Evolutionary conservation across 78 protist genomes (phyloP).

Genomic region (Dictyostelium discoideum): DNA sequence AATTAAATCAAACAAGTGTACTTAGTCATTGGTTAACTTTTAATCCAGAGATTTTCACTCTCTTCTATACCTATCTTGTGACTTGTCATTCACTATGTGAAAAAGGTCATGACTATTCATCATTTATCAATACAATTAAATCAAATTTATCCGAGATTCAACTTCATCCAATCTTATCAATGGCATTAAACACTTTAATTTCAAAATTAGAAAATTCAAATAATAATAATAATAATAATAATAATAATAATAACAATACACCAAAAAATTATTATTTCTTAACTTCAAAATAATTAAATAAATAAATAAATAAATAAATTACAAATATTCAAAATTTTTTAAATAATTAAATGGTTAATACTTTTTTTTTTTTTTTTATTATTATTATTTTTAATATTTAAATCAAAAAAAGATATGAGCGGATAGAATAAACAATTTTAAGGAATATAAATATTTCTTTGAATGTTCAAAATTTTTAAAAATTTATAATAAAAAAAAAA

Average conservation of each 20-base stretch:
- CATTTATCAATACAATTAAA: not conserved
- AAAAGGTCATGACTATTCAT: not conserved
- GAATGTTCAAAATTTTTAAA: not conserved
- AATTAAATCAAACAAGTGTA: conserved; percentile 9
- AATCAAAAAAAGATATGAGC: too few species aligned
- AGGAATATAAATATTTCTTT: not conserved
- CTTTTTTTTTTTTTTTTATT: too few species aligned
- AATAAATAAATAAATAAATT: not conserved
- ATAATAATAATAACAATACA: too few species aligned
- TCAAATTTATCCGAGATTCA: not conserved
- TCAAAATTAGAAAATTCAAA: not conserved
- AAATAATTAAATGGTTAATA: not conserved
- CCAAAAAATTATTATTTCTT: conserved; percentile 19
- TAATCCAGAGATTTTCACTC: conserved; percentile 31
- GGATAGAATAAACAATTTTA: too few species aligned
- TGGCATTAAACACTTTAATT: not conserved
- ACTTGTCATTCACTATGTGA: not conserved
- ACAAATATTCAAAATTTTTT: too few species aligned
- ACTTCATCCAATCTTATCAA: not conserved
- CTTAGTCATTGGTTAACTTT: conserved; percentile 48
- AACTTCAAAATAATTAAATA: conserved; percentile 18
- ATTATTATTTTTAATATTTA: too few species aligned
- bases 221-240: too few species aligned
- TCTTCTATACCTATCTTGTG: conserved; percentile 11
- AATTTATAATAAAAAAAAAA: too few species aligned